Base-by-base conservation (phyloP, 345 rosid species). In the Lenwebbia sp. region DNA sequence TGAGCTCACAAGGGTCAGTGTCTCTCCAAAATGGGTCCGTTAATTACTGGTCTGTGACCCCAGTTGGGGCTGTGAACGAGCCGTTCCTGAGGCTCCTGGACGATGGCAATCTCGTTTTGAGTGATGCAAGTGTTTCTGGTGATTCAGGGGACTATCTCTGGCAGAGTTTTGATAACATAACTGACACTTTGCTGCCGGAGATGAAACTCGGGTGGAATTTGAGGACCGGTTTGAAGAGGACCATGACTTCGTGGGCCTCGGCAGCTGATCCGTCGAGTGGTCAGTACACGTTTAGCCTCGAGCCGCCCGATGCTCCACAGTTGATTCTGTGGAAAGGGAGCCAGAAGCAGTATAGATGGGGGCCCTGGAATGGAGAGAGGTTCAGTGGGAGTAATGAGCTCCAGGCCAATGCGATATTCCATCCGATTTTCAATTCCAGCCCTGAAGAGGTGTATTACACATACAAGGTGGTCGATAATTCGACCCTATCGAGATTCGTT, bases 151-250 rank as follows among this genome's bases (percentile, higher is more conserved):
- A 75, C 10, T 84, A 50, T 57, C 75, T 87, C 21, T 89, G 92
- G 92, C 89, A 91, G 70, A 89, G 92, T 56, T 89, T 89, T 62
- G 91, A 91, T 41, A 62, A 89, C 54, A 86, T 89, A 28, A 65
- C 88, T 12, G 84, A 90, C 51, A 86, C 88, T 17, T 28, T 89
- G 70, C 83, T 90, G 54, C 88, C 89, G 7, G 91, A 89, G 44
- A 90, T 90, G 90, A 91, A 90, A 60, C 85, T 88, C 7, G 93
- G 92, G 3, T 88, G 88, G 91, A 81, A 88, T 78, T 25, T 82
- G 47, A 88, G 70, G 85, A 88, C 49, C 2, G 93, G 91, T 28
- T 70, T 86, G 84, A 55, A 86, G 25, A 37, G 88, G 60, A 84
- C 53, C 53, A 49, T 88, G 85, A 89, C 88, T 3, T 91, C 92